A percentile compares a stretch with the other conserved stretches of the same genome.
These are phyloP conservation scores for Spongispora temasekensis DNA, from an alignment of 1,284 basidiomycete genomes.

Conservation along the genomic window DNA sequence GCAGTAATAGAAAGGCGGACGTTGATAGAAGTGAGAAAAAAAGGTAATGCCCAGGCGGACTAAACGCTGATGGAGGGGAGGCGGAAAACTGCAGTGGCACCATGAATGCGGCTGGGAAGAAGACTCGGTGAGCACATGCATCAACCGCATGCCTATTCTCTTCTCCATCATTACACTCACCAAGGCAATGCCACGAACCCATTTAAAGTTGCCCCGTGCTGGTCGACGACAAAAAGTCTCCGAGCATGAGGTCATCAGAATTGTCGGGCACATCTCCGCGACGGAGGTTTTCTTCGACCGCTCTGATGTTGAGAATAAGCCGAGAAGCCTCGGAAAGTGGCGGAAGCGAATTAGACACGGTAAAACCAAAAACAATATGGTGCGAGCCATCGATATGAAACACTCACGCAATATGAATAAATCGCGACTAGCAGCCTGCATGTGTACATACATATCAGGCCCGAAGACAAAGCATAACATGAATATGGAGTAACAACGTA, in stretches of 20 bases:
- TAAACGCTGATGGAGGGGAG: too few species aligned
- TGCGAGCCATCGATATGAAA: not conserved
- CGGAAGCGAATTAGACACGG: not conserved
- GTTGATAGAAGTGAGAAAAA: too few species aligned
- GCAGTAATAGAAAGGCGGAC: too few species aligned
- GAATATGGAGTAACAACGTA: conserved; percentile 6
- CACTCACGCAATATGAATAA: conserved; percentile 26
- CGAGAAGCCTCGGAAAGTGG: conserved; percentile 21
- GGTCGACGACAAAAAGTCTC: too few species aligned
- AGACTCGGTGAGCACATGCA: too few species aligned
- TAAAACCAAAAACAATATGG: not conserved
- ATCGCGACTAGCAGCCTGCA: conserved; percentile 15
- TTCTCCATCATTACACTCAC: too few species aligned
- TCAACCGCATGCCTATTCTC: too few species aligned
- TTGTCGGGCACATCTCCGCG: conserved; percentile 7
- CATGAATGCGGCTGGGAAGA: too few species aligned
- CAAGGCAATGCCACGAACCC: too few species aligned
- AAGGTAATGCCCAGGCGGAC: too few species aligned
- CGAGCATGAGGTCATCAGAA: conserved; percentile 9
- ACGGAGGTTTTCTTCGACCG: not conserved
- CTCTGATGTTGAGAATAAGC: conserved; percentile 25
- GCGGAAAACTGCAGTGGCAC: too few species aligned
- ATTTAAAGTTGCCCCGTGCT: too few species aligned
- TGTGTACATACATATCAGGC: conserved; percentile 10
- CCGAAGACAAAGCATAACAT: not conserved